A percentile compares a stretch with the other conserved stretches of the same genome.
These are phyloP conservation scores for Oropetium thomaeum DNA, from an alignment of 176 grass and related monocot species.

Conservation along the genomic window DNA sequence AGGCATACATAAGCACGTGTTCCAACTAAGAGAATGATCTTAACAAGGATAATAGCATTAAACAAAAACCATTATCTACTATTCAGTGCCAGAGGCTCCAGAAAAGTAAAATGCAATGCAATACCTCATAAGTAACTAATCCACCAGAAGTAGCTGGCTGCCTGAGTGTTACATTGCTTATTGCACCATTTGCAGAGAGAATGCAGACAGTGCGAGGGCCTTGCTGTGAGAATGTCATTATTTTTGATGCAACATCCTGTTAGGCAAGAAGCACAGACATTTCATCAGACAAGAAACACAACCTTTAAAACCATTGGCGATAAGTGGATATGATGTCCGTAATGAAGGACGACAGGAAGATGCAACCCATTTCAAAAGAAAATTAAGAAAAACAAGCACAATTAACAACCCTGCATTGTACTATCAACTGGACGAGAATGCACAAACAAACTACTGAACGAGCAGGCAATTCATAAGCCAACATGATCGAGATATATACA, in stretches of 20 bases:
- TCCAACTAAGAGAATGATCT: neutral
- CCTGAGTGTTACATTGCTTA: constrained; percentile 94
- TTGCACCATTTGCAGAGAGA: constrained; percentile 94
- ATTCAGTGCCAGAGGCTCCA: neutral
- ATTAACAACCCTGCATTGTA: neutral
- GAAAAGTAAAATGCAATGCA: neutral
- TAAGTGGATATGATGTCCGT: neutral
- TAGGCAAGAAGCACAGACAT: constrained; percentile 23
- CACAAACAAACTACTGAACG: neutral
- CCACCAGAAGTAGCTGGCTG: constrained; percentile 97
- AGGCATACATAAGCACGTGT: neutral
- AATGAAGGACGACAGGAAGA: neutral
- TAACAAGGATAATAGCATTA: neutral
- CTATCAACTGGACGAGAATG: neutral
- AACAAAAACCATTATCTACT: neutral
- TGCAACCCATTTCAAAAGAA: neutral
- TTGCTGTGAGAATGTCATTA: constrained; percentile 99
- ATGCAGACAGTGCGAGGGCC: constrained; percentile 92
- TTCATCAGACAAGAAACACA: constrained; percentile 27
- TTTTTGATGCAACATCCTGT: constrained; percentile 99
- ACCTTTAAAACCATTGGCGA: neutral
- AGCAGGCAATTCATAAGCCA: neutral
- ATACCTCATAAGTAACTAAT: constrained; percentile 95
- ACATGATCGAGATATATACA: neutral
- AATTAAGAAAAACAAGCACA: neutral